Evolutionary conservation across 257 asterid genomes (phyloP), one percentile per base, ranked within the genome.

Genomic region (Salvia hispanica): DNA sequence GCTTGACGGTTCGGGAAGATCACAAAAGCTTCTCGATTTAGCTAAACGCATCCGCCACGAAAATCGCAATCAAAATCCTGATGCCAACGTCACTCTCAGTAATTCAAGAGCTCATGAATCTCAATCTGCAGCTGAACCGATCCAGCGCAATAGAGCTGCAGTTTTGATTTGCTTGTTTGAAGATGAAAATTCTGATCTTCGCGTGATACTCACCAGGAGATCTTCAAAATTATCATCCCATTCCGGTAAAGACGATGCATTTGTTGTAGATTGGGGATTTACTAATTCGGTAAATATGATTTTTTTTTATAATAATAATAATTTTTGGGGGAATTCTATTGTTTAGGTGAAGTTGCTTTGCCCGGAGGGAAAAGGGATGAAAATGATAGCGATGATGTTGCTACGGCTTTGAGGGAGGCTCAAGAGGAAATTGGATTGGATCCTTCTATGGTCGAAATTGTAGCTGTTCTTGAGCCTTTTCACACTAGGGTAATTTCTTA

Each of bases 351-450:
- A 82, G 96, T 91, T 74, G 79, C 95, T 53, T 79, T 91, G 78
- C 98, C 98, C 0, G 96, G 96, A 13, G 98, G 98, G 52, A 87
- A 81, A 74, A 77, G 80, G 45, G 96, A 89, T 9, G 90, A 82
- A 28, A 62, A 75, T 2, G 98, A 91, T 79, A 79, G 42, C 5
- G 64, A 67, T 74, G 83, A 85, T 48, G 67, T 45, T 0, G 95
- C 83, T 21, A 92, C 95, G 12, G 98, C 98, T 2, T 52, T 89
- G 66, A 83, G 98, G 58, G 98, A 92, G 72, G 96, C 98, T 36
- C 76, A 80, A 31, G 98, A 92, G 81, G 98, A 92, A 71, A 89
- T 92, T 44, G 95, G 98, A 34, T 77, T 92, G 87, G 85, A 82
- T 33, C 88, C 91, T 71, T 80, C 84, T 36, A 58, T 76, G 71